Evolutionary conservation across 345 rosid species (phyloP).

Genomic region (Aquilaria sinensis): DNA sequence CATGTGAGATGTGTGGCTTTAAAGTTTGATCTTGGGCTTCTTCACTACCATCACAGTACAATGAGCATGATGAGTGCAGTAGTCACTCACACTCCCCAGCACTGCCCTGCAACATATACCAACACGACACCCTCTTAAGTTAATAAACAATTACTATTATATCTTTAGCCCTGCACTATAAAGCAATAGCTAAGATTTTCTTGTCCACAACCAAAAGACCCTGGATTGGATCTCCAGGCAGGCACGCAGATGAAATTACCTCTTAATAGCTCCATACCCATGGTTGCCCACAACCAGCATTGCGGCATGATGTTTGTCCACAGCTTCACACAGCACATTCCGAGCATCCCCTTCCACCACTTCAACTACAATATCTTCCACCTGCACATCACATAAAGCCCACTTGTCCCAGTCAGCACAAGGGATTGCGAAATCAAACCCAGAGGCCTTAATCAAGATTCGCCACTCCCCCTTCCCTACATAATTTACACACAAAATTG

Average conservation of each 20-base stretch:
- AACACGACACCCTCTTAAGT: too few species aligned
- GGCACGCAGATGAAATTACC: constrained; percentile 22
- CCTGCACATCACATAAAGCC: constrained; percentile 31
- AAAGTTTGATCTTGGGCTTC: constrained; percentile 82
- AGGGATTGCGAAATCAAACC: neutral
- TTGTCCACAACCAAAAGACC: too few species aligned
- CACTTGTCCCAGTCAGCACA: neutral
- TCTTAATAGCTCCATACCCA: constrained; percentile 95
- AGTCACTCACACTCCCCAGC: constrained; percentile 92
- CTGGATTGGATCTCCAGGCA: too few species aligned
- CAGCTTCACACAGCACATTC: constrained; percentile 84
- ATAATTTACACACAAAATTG: neutral
- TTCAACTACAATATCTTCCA: constrained; percentile 41
- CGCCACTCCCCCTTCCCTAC: too few species aligned
- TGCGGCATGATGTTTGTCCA: constrained; percentile 78
- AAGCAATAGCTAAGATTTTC: neutral
- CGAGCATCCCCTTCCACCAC: constrained; percentile 90
- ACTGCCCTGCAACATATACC: constrained; percentile 58
- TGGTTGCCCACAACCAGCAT: constrained; percentile 91
- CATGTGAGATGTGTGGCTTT: neutral
- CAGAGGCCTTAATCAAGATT: too few species aligned
- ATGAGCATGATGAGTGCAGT: constrained; percentile 96
- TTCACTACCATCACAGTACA: constrained; percentile 94
- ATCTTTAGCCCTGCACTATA: too few species aligned
- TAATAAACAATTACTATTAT: too few species aligned